phyloP scores from a whole-genome alignment of 1,284 basidiomycete genomes.

The Cryptococcus sp. region DNA sequence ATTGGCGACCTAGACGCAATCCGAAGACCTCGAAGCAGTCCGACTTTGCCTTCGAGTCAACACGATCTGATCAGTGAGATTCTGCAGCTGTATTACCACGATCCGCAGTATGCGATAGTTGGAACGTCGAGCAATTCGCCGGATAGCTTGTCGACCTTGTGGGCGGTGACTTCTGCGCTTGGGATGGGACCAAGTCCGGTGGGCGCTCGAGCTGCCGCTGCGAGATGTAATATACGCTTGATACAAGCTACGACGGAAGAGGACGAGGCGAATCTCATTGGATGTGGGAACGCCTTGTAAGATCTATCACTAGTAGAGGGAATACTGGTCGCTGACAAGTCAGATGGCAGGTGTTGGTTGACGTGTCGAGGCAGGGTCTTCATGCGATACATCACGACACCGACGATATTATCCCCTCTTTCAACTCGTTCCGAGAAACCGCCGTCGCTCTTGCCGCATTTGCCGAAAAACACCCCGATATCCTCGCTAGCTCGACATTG shows the following conservation, averaged over 20 bases:
- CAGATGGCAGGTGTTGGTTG: slow-evolving; percentile 35
- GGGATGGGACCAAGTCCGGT: slow-evolving; percentile 1
- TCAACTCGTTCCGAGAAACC: slow-evolving; percentile 24
- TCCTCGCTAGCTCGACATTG: slow-evolving; percentile 19
- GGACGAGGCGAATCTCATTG: slow-evolving; percentile 1
- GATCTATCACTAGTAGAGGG: neutral
- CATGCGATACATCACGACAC: slow-evolving; percentile 32
- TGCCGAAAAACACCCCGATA: slow-evolving; percentile 11
- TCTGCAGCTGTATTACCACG: slow-evolving; percentile 1
- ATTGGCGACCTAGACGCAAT: slow-evolving; percentile 1
- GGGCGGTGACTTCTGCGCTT: neutral
- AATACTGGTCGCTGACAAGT: neutral
- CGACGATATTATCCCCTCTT: slow-evolving; percentile 26
- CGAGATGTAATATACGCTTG: neutral
- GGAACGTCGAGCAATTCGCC: neutral
- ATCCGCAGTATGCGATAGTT: neutral
- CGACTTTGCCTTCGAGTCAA: slow-evolving; percentile 7
- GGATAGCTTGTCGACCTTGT: neutral
- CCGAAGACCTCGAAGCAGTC: slow-evolving; percentile 8
- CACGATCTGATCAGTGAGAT: slow-evolving; percentile 3
- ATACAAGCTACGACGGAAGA: neutral
- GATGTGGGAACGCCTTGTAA: slow-evolving; percentile 1
- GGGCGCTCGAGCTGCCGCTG: neutral
- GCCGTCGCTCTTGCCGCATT: slow-evolving; percentile 16
- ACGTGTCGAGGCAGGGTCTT: slow-evolving; percentile 32